Conservation (phyloP, 495 filamentous ascomycete genomes). For the Opeltia flavorubescens region DNA sequence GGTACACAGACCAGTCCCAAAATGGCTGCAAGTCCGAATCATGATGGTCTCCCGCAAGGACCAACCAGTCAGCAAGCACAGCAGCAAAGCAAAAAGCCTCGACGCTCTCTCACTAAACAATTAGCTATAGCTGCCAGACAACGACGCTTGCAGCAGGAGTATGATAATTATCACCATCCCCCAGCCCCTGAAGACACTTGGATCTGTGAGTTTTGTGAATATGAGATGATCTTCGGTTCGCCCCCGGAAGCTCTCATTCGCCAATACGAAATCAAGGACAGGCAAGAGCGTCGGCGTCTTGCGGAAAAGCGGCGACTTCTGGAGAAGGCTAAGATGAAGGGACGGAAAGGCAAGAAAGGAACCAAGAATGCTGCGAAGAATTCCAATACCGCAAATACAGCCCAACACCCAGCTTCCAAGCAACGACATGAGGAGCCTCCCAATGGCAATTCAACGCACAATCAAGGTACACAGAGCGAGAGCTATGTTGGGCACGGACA, state of each 20-base stretch:
- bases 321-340: slow-evolving; percentile 93
- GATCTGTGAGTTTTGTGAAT: slow-evolving; percentile 91
- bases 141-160: slow-evolving; percentile 55
- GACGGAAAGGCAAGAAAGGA: slow-evolving; percentile 65
- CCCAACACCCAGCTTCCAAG: slow-evolving; percentile 22
- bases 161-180: slow-evolving; percentile 62
- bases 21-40: slow-evolving; percentile 22
- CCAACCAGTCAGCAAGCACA: slow-evolving; percentile 22
- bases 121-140: slow-evolving; percentile 51
- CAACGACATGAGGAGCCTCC: slow-evolving; percentile 32
- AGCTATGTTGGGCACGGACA: slow-evolving; percentile 40
- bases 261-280: slow-evolving; percentile 89
- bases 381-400: slow-evolving; percentile 17
- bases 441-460: slow-evolving; percentile 29
- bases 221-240: slow-evolving; percentile 71
- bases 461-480: slow-evolving; percentile 35
- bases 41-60: slow-evolving; percentile 16
- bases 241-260: slow-evolving; percentile 75
- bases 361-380: slow-evolving; percentile 51
- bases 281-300: slow-evolving; percentile 63
- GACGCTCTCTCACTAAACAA: slow-evolving; percentile 40
- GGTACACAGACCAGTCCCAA: slow-evolving; percentile 49
- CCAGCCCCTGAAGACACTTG: slow-evolving; percentile 65
- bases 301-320: slow-evolving; percentile 72
- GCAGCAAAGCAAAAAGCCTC: slow-evolving; percentile 40